Base-by-base conservation (phyloP, 2,329 filamentous ascomycete species). In the Ceratocystis destructans region DNA sequence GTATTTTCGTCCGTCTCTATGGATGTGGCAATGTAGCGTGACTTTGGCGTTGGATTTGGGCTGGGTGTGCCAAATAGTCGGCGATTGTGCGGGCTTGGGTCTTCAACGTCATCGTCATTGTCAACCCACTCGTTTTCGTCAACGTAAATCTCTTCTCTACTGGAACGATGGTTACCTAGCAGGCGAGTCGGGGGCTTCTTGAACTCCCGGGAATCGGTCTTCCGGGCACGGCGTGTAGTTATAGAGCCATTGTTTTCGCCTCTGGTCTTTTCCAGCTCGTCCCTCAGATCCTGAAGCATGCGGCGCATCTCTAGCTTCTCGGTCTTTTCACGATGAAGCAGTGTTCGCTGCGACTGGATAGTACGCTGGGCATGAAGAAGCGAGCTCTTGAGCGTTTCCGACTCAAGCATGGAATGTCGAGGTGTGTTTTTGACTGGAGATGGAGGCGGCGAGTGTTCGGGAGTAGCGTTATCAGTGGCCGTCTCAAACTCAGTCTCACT, bases 321-420 rank as follows among this genome's bases (percentile, higher is more conserved):
- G 0, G 93, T 96, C 85, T 97, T 99, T 76, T 99, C 94, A 44
- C 94, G 88, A 75, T 99, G 93, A 61, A 97, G 89, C 72, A 92
- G 96, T 74, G 88, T 91, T 76, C 96, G 91, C 71, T 97, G 83
- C 72, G 90, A 96, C 74, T 97, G 93, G 68, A 99, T 96, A 77
- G 96, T 96, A 67, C 93, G 86, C 75, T 97, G 94, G 48, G 94
- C 93, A 74, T 99, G 94, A 70, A 91, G 87, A 33, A 97, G 82
- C 31, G 93, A 96, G 65, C 92, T 95, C 78, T 94, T 95, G 70
- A 99, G 79, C 0, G 94, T 99, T 77, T 99, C 94, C 0, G 90
- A 88, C 76, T 99, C 94, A n/a, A 99, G 82, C 76, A 90, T 87
- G 46, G 89, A 87, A 75, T 96, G 93, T 28, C 94, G 84, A 31